Base-by-base conservation (phyloP, 345 rosid species). In the Camelina laxa region DNA sequence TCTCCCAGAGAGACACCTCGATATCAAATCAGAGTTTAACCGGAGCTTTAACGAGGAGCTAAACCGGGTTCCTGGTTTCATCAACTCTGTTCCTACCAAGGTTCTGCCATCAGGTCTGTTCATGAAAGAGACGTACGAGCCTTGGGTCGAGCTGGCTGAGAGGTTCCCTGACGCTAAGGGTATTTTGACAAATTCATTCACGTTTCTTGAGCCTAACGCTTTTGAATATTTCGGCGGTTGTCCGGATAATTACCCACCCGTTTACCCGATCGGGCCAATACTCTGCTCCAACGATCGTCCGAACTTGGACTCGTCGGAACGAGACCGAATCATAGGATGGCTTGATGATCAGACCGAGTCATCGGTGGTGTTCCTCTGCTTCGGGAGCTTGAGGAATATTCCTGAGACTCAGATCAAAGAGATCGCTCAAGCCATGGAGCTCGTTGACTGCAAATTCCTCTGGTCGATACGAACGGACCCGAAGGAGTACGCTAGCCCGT, bases 311-410 rank as follows among this genome's bases (percentile, higher is more conserved):
- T 5, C 30, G 48, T 65, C 75, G 35, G 60, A 66, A 7, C 49
- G 63, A 19, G 69, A 49, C 1, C 64, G 61, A 51, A 53, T 82
- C 74, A 19, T 78, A 53, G 51, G 22, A 58, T 85, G 93, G 90
- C 84, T 88, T 2, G 85, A 85, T 44, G 70, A 71, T 5, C 85
- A 85, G 27, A 82, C 86, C 1, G 48, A 75, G 42, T 64, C 80
- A 35, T 83, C 84, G 2, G 90, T 83, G 9, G 81, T 83, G 54
- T 86, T 83, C 78, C 76, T 88, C 6, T 86, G 86, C 48, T 86
- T 83, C 48, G 88, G 87, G 35, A 84, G 84, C 75, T 12, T 62
- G 22, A 82, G 75, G 27, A 80, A 10, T n/a, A 75, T 82, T 53
- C 55, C 4, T 4, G 71, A 2, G 0, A 7, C 72, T 12, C 89